These are phyloP conservation scores for Pseudogymnoascus sp. DNA, from an alignment of 2,329 filamentous ascomycete genomes.

Conservation along the genomic window DNA sequence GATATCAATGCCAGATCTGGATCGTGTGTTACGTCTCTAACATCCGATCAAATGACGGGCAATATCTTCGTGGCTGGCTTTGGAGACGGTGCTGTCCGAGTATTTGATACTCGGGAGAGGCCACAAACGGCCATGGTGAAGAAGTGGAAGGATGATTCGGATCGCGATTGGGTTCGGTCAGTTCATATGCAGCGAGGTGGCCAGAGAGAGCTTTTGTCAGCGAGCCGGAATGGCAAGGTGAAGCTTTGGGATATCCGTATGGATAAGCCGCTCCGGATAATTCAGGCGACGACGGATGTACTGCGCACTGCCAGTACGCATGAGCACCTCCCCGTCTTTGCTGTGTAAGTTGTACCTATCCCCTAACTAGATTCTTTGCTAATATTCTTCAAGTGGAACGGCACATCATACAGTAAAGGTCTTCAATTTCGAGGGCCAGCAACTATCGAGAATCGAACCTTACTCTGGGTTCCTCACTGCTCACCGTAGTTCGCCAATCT, in stretches of 20 bases:
- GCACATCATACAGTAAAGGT: constrained; percentile 83
- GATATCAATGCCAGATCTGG: constrained; percentile 93
- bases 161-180: constrained; percentile 86
- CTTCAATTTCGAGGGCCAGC: constrained; percentile 77
- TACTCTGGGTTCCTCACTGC: constrained; percentile 83
- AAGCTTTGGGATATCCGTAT: constrained; percentile 94
- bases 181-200: constrained; percentile 96
- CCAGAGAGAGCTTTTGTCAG: constrained; percentile 81
- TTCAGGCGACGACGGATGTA: constrained; percentile 67
- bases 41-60: constrained; percentile 95
- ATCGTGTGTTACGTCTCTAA: constrained; percentile 91
- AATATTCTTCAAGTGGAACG: constrained; percentile 57
- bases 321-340: constrained; percentile 93
- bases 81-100: constrained; percentile 86
- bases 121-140: constrained; percentile 88
- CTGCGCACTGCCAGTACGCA: constrained; percentile 84
- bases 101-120: constrained; percentile 82
- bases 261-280: constrained; percentile 66
- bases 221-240: constrained; percentile 86
- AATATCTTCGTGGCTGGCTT: constrained; percentile 95
- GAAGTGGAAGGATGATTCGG: constrained; percentile 86
- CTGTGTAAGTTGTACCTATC: constrained; percentile 57
- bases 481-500: constrained; percentile 72
- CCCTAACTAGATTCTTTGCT: constrained; percentile 15
- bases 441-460: constrained; percentile 78